phyloP scores from a whole-genome alignment of 768 basidiomycete species.

The Auriscalpium orientale region DNA sequence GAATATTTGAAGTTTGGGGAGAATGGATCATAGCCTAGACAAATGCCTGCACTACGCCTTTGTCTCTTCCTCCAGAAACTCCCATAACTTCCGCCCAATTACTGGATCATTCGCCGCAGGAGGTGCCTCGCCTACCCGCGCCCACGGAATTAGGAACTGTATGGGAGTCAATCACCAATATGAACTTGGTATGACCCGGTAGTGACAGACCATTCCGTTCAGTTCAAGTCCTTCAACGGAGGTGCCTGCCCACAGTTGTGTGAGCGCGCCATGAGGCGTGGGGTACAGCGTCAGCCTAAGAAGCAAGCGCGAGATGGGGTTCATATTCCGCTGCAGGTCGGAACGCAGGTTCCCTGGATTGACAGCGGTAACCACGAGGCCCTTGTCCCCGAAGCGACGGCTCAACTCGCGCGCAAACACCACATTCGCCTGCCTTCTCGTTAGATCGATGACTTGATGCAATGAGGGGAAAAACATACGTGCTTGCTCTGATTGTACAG shows the following conservation, averaged over 20 bases:
- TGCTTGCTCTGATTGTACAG: conserved; percentile 7
- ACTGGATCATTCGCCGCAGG: conserved; percentile 15
- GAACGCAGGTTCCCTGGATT: conserved; percentile 24
- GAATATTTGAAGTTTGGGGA: too few species aligned
- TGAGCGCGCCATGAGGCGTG: conserved; percentile 26
- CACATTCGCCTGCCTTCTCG: conserved; percentile 27
- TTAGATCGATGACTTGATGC: conserved; percentile 17
- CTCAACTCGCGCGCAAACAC: conserved; percentile 32
- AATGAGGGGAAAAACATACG: neutral
- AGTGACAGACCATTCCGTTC: conserved; percentile 24
- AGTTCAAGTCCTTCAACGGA: conserved; percentile 22
- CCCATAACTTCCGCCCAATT: conserved; percentile 19
- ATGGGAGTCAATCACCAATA: neutral
- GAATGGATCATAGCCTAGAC: neutral
- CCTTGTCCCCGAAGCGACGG: conserved; percentile 28
- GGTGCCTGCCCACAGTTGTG: conserved; percentile 33
- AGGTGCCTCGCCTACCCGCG: conserved; percentile 16
- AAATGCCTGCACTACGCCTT: neutral
- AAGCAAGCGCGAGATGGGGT: neutral
- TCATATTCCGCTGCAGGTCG: neutral
- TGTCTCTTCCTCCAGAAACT: conserved; percentile 18
- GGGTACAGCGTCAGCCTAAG: conserved; percentile 15
- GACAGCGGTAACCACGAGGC: conserved; percentile 31
- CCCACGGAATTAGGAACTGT: conserved; percentile 21
- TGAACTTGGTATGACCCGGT: too few species aligned